Evolutionary conservation across 176 grass and related monocot genomes (phyloP).

Genomic region (Carex kokanica): DNA sequence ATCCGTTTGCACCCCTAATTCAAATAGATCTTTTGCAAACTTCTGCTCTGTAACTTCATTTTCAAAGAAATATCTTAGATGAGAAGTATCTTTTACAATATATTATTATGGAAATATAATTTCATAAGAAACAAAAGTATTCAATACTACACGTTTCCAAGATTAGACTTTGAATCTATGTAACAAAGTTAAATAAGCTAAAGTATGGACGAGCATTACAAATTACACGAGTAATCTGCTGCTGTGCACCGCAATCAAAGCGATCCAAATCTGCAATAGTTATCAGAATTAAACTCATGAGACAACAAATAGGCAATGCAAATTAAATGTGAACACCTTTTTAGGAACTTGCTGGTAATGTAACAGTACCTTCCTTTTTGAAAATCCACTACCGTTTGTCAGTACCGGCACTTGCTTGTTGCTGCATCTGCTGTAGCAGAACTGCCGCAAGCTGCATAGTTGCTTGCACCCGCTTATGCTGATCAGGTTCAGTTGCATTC

Average conservation of each 20-base stretch:
- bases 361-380: conserved; percentile 14
- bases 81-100: neutral
- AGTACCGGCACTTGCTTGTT: conserved; percentile 57
- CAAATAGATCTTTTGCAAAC: neutral
- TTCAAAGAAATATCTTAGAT: neutral
- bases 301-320: neutral
- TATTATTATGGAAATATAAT: conserved; percentile 2
- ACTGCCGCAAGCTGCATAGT: conserved; percentile 86
- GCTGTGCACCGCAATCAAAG: neutral
- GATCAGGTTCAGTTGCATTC: conserved; percentile 46
- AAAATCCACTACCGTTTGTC: conserved; percentile 50
- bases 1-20: too few species aligned
- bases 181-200: neutral
- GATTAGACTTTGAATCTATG: neutral
- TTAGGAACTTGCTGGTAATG: neutral
- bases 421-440: conserved; percentile 87
- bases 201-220: conserved; percentile 4
- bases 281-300: neutral
- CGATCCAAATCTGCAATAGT: conserved; percentile 1
- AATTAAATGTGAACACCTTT: neutral
- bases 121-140: neutral
- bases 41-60: neutral
- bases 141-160: neutral
- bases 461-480: conserved; percentile 80
- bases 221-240: neutral